Percentiles rank a stretch among this genome's conserved stretches.
phyloP scores from a whole-genome alignment of 768 basidiomycete genomes.

The Phaeotremella skinneri region DNA sequence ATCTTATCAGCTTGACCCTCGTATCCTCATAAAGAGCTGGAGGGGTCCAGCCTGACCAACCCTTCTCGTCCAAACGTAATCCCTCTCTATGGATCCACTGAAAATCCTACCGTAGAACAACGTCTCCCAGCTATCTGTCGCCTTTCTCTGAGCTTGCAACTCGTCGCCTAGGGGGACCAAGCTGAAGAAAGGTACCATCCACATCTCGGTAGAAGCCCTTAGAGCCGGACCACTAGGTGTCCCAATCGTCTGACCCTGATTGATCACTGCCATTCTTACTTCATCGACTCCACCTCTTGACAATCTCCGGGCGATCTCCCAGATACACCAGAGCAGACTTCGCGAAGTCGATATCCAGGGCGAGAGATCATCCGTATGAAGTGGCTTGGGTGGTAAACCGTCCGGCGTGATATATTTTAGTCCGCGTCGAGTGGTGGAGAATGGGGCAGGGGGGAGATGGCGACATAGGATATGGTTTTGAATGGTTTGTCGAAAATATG shows the following conservation, averaged over 20 bases:
- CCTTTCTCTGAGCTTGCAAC: not conserved
- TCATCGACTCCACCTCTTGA: not conserved
- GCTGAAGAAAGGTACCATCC: too few relatives aligned
- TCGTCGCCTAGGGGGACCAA: too few relatives aligned
- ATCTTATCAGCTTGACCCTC: not conserved
- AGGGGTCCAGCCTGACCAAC: constrained; percentile 16
- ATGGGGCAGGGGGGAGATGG: too few relatives aligned
- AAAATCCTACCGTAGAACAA: constrained; percentile 37
- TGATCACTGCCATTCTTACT: too few relatives aligned
- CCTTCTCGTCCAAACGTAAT: constrained; percentile 16
- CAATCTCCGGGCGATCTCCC: constrained; percentile 24
- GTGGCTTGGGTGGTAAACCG: too few relatives aligned
- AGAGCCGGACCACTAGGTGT: too few relatives aligned
- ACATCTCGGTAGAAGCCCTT: too few relatives aligned
- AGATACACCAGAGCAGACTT: constrained; percentile 19
- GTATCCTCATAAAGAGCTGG: not conserved
- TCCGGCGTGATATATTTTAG: too few relatives aligned
- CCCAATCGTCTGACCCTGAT: too few relatives aligned
- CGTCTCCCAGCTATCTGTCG: constrained; percentile 16
- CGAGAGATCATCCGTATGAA: too few relatives aligned
- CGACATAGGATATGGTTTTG: constrained; percentile 28
- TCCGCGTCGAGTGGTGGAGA: too few relatives aligned
- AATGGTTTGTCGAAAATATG: constrained; percentile 18
- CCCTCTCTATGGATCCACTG: constrained; percentile 20
- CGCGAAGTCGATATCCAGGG: constrained; percentile 22